Percentiles rank a stretch among this genome's conserved stretches.
These are phyloP conservation scores for Sporothrix curviconia DNA, from an alignment of 2,329 filamentous ascomycete genomes.

Conservation along the genomic window DNA sequence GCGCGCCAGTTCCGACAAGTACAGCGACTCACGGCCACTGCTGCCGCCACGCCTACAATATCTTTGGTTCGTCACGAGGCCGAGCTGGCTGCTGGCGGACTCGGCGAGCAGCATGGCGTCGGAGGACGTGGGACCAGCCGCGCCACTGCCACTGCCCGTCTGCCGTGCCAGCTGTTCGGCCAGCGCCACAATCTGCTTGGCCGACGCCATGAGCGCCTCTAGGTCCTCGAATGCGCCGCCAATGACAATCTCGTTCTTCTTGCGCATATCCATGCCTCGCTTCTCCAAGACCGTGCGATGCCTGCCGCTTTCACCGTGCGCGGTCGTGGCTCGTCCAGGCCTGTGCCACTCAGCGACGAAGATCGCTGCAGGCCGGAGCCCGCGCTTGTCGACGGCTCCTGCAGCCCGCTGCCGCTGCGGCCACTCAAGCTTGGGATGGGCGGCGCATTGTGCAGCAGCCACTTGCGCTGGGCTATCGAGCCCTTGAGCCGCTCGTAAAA, in stretches of 20 bases:
- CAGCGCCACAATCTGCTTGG: slow-evolving; percentile 89
- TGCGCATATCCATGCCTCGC: slow-evolving; percentile 73
- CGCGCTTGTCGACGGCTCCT: not conserved
- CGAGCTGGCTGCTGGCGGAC: slow-evolving; percentile 74
- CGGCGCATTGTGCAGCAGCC: slow-evolving; percentile 84
- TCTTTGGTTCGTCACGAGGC: slow-evolving; percentile 92
- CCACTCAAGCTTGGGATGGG: slow-evolving; percentile 63
- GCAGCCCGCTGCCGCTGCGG: not conserved
- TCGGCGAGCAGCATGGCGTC: slow-evolving; percentile 60
- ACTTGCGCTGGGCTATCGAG: slow-evolving; percentile 87
- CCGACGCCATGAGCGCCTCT: slow-evolving; percentile 93
- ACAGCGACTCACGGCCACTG: slow-evolving; percentile 69
- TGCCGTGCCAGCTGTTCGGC: slow-evolving; percentile 80
- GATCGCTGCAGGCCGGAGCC: slow-evolving; percentile 11
- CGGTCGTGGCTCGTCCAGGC: slow-evolving; percentile 18
- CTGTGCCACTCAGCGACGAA: slow-evolving; percentile 16
- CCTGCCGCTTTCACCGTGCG: slow-evolving; percentile 61
- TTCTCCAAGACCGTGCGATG: slow-evolving; percentile 88
- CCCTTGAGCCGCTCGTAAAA: slow-evolving; percentile 86
- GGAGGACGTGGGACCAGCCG: slow-evolving; percentile 8
- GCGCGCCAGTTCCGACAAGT: slow-evolving; percentile 78
- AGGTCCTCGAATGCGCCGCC: slow-evolving; percentile 93
- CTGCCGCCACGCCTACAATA: slow-evolving; percentile 60
- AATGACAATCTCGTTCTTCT: slow-evolving; percentile 89
- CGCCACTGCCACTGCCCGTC: slow-evolving; percentile 33